Percentiles rank a stretch among this genome's conserved stretches.
Evolutionary conservation across 441 rosid genomes (phyloP).

Genomic region (Eugenia klotzschiana): DNA sequence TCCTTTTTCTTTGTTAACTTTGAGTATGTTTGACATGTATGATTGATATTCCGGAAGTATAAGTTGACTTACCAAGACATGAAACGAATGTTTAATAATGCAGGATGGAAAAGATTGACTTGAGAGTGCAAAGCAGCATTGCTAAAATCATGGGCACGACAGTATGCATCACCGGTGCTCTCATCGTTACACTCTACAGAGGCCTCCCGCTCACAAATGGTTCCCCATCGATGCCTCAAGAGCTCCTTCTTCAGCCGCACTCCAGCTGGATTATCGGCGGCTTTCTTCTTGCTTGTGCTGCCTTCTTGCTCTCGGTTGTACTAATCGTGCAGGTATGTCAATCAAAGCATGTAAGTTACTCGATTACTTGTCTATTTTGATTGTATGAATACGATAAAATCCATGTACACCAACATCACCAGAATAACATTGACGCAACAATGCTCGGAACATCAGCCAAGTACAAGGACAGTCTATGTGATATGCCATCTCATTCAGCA

Average conservation of each 20-base stretch:
- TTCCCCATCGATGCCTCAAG: not conserved
- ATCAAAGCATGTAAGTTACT: not conserved
- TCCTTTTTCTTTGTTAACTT: not conserved
- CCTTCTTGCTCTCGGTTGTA: slow-evolving; percentile 4
- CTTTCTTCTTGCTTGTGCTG: slow-evolving; percentile 3
- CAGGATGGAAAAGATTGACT: slow-evolving; percentile 27
- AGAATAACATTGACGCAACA: not conserved
- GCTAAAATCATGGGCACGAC: slow-evolving; percentile 25
- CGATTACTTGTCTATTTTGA: not conserved
- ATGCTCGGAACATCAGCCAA: not conserved
- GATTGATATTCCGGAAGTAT: not conserved
- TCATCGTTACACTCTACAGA: slow-evolving; percentile 14
- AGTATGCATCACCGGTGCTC: slow-evolving; percentile 23
- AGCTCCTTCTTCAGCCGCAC: not conserved
- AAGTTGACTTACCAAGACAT: not conserved
- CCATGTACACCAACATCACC: not conserved
- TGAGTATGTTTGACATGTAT: not conserved
- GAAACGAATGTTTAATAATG: not conserved
- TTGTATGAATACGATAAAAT: not conserved
- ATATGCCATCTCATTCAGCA: not conserved
- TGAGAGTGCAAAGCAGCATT: slow-evolving; percentile 15
- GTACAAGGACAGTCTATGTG: not conserved
- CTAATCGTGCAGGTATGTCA: slow-evolving; percentile 12
- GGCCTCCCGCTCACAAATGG: slow-evolving; percentile 10
- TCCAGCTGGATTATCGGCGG: slow-evolving; percentile 22